phyloP scores from a whole-genome alignment of 2,329 filamentous ascomycete genomes.

The Fusarium kyushuense region DNA sequence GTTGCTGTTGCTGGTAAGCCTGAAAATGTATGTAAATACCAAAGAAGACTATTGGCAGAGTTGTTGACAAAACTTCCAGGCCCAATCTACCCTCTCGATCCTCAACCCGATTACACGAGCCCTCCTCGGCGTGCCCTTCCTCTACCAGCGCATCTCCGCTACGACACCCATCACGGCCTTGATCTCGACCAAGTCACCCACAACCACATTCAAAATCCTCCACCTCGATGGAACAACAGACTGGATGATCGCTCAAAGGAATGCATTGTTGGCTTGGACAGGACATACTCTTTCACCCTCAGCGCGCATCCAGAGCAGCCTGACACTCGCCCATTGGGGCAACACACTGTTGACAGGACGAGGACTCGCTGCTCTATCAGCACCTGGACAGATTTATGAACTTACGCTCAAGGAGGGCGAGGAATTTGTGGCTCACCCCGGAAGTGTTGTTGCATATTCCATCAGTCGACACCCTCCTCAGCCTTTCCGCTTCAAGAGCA shows the following conservation, averaged over 20 bases:
- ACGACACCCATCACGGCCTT: slow-evolving; percentile 89
- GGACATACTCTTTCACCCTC: slow-evolving; percentile 84
- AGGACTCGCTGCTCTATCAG: slow-evolving; percentile 85
- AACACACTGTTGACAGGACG: slow-evolving; percentile 89
- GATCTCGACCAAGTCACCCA: slow-evolving; percentile 86
- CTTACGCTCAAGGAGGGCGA: slow-evolving; percentile 84
- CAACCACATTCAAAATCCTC: slow-evolving; percentile 87
- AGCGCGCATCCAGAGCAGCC: slow-evolving; percentile 78
- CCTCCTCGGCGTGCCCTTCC: slow-evolving; percentile 87
- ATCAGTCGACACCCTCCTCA: slow-evolving; percentile 78
- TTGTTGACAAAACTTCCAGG: slow-evolving; percentile 60
- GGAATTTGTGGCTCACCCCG: slow-evolving; percentile 90
- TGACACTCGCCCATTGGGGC: slow-evolving; percentile 90
- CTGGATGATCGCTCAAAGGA: slow-evolving; percentile 91
- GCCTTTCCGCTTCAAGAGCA: slow-evolving; percentile 87
- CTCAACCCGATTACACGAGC: slow-evolving; percentile 86
- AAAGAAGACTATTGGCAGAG: background rate
- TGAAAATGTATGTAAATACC: slow-evolving; percentile 75
- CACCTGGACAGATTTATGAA: slow-evolving; percentile 90
- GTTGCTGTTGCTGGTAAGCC: slow-evolving; percentile 90
- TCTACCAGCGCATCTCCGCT: slow-evolving; percentile 92
- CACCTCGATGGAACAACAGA: slow-evolving; percentile 94
- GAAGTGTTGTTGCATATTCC: slow-evolving; percentile 91
- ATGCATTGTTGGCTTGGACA: slow-evolving; percentile 95
- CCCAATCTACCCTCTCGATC: slow-evolving; percentile 88